Percentiles rank a stretch among this genome's conserved stretches.
Conservation (phyloP, 306 rosid genomes). For the Castanospermum australe region DNA sequence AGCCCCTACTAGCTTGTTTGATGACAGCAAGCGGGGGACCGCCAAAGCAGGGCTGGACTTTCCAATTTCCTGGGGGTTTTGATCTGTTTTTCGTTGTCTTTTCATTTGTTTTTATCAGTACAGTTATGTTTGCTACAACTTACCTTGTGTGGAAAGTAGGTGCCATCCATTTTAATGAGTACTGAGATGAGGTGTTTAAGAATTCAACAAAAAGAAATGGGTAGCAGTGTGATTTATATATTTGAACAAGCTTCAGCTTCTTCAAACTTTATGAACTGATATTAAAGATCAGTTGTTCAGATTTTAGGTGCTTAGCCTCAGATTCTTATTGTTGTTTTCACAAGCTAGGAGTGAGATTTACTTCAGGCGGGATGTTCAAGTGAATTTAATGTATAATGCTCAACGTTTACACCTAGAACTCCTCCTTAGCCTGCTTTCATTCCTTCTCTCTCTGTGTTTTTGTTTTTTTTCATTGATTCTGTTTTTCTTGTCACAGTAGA, state of each 20-base stretch:
- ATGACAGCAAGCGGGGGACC: slow-evolving; percentile 70
- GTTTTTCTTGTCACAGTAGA: background rate
- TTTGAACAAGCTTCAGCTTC: background rate
- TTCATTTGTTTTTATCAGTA: slow-evolving; percentile 67
- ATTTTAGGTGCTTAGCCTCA: background rate
- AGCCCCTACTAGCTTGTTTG: slow-evolving; percentile 68
- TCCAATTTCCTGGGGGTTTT: slow-evolving; percentile 61
- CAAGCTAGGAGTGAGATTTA: slow-evolving; percentile 17
- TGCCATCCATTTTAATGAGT: slow-evolving; percentile 79
- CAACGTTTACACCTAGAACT: background rate
- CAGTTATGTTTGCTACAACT: slow-evolving; percentile 76
- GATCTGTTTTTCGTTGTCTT: slow-evolving; percentile 53
- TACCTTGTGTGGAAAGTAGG: slow-evolving; percentile 78
- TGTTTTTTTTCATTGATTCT: background rate
- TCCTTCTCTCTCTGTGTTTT: background rate
- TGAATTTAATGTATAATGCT: slow-evolving; percentile 13
- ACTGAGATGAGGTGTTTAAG: slow-evolving; percentile 26
- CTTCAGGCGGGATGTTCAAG: slow-evolving; percentile 24
- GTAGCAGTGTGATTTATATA: background rate
- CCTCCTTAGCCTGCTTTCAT: background rate
- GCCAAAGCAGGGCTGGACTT: slow-evolving; percentile 60
- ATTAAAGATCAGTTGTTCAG: background rate
- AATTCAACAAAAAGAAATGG: background rate
- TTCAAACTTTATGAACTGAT: background rate
- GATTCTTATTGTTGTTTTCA: background rate